A percentile compares a stretch with the other conserved stretches of the same genome.
Conservation (phyloP, 768 basidiomycete genomes). For the Cystofilobasidium ferigula region DNA sequence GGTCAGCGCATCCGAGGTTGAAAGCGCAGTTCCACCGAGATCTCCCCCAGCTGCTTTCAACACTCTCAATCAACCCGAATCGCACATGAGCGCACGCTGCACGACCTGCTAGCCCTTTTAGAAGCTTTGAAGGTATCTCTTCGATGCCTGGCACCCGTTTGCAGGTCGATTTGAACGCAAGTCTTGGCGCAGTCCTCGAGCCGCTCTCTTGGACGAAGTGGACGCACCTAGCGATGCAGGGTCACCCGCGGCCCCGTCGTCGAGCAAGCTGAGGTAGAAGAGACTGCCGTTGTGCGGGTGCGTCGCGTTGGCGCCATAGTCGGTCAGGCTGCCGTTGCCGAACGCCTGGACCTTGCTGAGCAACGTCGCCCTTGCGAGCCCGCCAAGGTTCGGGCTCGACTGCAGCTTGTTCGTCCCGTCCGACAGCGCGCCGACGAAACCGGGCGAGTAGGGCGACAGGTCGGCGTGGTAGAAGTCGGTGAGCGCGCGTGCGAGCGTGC, state of each 20-base stretch:
- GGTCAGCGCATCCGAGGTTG: neutral
- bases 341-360: constrained; percentile 1
- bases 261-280: constrained; percentile 45
- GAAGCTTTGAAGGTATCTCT: too few species aligned
- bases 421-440: constrained; percentile 41
- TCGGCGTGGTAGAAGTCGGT: constrained; percentile 45
- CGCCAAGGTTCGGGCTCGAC: constrained; percentile 38
- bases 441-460: constrained; percentile 44
- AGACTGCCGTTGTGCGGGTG: constrained; percentile 34
- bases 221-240: constrained; percentile 44
- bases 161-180: too few species aligned
- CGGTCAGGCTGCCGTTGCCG: neutral
- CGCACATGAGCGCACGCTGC: too few species aligned
- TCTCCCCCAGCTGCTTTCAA: neutral
- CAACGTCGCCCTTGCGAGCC: constrained; percentile 14
- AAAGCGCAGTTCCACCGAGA: too few species aligned
- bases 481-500: constrained; percentile 44
- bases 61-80: too few species aligned
- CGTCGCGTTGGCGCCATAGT: constrained; percentile 38
- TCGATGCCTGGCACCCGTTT: too few species aligned
- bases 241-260: constrained; percentile 57
- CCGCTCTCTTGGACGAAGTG: neutral
- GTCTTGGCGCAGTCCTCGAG: neutral
- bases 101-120: too few species aligned
- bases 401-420: constrained; percentile 27